Percentiles rank a stretch among this genome's conserved stretches.
phyloP scores from a whole-genome alignment of 2,329 filamentous ascomycete species.

The Rhynchosporium graminicola region DNA sequence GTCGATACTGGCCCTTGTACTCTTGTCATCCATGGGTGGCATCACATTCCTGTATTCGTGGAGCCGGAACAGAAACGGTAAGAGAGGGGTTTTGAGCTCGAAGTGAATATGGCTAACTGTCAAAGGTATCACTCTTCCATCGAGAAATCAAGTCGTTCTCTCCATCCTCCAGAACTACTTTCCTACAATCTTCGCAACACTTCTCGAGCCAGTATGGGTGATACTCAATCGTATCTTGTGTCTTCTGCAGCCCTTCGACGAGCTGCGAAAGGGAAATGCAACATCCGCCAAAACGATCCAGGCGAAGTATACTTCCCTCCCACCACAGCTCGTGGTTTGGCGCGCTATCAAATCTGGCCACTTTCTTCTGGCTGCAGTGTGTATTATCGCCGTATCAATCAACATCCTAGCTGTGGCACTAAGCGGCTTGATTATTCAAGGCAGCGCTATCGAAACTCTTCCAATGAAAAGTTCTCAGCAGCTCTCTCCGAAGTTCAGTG shows the following conservation, averaged over 20 bases:
- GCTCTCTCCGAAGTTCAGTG: slow-evolving; percentile 23
- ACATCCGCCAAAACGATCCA: slow-evolving; percentile 42
- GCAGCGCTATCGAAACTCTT: not conserved
- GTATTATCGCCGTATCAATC: slow-evolving; percentile 49
- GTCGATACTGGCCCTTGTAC: too few species aligned
- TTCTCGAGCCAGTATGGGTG: slow-evolving; percentile 59
- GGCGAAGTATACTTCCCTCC: slow-evolving; percentile 53
- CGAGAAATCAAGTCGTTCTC: slow-evolving; percentile 33
- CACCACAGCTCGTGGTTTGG: slow-evolving; percentile 53
- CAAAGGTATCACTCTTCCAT: slow-evolving; percentile 28
- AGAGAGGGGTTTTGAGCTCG: not conserved
- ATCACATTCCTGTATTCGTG: slow-evolving; percentile 28
- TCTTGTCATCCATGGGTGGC: slow-evolving; percentile 24
- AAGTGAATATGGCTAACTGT: not conserved
- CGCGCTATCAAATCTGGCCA: slow-evolving; percentile 50
- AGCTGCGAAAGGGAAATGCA: slow-evolving; percentile 47
- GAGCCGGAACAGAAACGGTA: slow-evolving; percentile 27
- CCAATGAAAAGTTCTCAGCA: slow-evolving; percentile 10
- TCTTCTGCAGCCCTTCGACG: slow-evolving; percentile 55
- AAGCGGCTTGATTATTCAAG: slow-evolving; percentile 52
- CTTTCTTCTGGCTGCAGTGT: slow-evolving; percentile 49
- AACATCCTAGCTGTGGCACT: slow-evolving; percentile 57
- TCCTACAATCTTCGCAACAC: slow-evolving; percentile 54
- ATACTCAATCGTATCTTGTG: slow-evolving; percentile 55
- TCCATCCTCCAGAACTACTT: slow-evolving; percentile 51